Evolutionary conservation across 208 protist genomes (phyloP), one percentile per base, ranked within the genome.

Genomic region (Trypanosomatidae sp.): DNA sequence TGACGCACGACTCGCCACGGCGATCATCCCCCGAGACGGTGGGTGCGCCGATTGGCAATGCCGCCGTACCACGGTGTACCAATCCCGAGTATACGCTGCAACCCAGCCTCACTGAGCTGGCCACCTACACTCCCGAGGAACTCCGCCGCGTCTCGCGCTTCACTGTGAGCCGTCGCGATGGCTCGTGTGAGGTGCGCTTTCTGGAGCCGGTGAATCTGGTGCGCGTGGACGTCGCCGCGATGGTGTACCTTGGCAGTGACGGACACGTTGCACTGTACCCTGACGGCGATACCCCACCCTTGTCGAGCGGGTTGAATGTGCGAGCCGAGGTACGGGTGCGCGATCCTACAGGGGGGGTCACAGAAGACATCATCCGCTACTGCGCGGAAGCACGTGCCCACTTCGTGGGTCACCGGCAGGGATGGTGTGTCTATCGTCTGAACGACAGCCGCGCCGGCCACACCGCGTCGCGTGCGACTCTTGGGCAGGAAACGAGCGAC

Each of bases 161-260:
- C 66, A 72, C 68, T 19, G 73, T 94, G 28, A 74, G 80, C 49
- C 84, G 86, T 9, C 78, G 82, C 44, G 91, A 95, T 76, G 89
- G 84, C 43, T 83, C 86, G 56, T 88, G 77, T 55, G 82, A 80
- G 28, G 69, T 97, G 5, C 68, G 71, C 30, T 97, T 97, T 74
- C 74, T 92, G 44, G 86, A 89, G 22, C 89, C 91, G 30, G 93
- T 97, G n/a, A 94, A 94, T 66, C 69, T 97, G 41, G 81, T 94
- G 64, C 77, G 86, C 33, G 81, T 84, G 22, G 89, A 95, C 36
- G 73, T 97, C 33, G 80, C 78, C 17, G 86, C 89, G 8, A 81
- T 79, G 39, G 28, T 97, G 43, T 60, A 66, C 12, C 82, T 97
- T 59, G 65, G 73, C 59, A 62, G n/a, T 19, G 83, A 86, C 62